Evolutionary conservation across 768 basidiomycete species (phyloP).

Genomic region (Amylocystis lapponica): DNA sequence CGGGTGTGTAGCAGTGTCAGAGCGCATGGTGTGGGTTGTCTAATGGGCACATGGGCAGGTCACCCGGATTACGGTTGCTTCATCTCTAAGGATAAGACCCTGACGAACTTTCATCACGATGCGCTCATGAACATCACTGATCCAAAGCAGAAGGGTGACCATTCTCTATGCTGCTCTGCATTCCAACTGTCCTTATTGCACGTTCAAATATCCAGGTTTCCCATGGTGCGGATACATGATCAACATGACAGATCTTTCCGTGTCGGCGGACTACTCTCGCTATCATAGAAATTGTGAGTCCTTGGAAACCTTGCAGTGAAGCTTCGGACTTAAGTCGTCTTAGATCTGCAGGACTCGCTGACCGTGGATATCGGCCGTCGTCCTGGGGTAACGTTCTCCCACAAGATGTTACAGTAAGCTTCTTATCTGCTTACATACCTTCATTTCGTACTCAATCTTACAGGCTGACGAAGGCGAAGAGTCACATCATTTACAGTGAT

Average conservation of each 20-base stretch:
- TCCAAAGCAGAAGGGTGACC: conserved; percentile 38
- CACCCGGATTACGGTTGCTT: conserved; percentile 94
- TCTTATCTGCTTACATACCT: not conserved
- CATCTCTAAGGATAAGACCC: conserved; percentile 83
- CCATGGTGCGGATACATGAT: conserved; percentile 92
- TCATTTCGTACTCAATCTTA: conserved; percentile 1
- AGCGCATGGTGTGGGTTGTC: not conserved
- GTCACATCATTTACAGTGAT: conserved; percentile 80
- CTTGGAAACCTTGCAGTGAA: not conserved
- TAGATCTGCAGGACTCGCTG: conserved; percentile 61
- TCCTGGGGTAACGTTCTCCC: conserved; percentile 58
- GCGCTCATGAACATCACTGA: conserved; percentile 49
- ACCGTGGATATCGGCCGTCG: conserved; percentile 62
- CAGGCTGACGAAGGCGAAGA: conserved; percentile 67
- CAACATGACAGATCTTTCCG: conserved; percentile 67
- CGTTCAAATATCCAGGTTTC: conserved; percentile 48
- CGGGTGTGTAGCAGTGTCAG: conserved; percentile 39
- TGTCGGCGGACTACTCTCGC: conserved; percentile 74
- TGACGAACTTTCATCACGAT: conserved; percentile 75
- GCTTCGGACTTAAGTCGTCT: not conserved
- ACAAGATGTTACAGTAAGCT: conserved; percentile 72
- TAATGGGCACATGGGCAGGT: conserved; percentile 35
- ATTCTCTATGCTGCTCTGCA: not conserved
- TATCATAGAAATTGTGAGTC: conserved; percentile 53
- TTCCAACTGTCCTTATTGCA: not conserved